These are phyloP conservation scores for Starmerella floris DNA, from an alignment of 805 yeast species.

Conservation along the genomic window DNA sequence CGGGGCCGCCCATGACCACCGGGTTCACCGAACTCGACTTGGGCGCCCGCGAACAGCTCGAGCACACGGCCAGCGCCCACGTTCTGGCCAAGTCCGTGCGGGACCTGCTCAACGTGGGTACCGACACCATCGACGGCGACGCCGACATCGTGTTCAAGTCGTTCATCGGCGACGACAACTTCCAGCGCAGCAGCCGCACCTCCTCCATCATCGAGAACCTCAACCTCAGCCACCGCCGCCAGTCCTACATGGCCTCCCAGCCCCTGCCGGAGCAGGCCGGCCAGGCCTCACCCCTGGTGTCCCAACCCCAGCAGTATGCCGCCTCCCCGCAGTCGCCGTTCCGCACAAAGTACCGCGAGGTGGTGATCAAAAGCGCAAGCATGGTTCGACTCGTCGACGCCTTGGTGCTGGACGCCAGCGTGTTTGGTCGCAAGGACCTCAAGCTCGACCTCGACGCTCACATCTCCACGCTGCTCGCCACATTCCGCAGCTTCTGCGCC, in stretches of 20 bases:
- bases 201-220: slow-evolving; percentile 35
- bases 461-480: slow-evolving; percentile 55
- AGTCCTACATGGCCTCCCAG: background rate
- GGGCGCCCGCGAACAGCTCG: slow-evolving; percentile 28
- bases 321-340: background rate
- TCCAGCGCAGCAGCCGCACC: slow-evolving; percentile 29
- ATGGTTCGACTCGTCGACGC: slow-evolving; percentile 68
- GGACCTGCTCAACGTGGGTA: slow-evolving; percentile 51
- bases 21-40: slow-evolving; percentile 37
- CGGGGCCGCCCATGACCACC: slow-evolving; percentile 27
- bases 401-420: slow-evolving; percentile 55
- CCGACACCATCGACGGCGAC: slow-evolving; percentile 36
- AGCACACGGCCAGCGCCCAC: slow-evolving; percentile 30
- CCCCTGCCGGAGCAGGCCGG: background rate
- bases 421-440: slow-evolving; percentile 31
- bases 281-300: background rate
- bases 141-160: slow-evolving; percentile 50
- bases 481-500: slow-evolving; percentile 53
- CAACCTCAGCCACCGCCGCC: slow-evolving; percentile 24
- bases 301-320: background rate
- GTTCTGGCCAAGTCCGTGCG: slow-evolving; percentile 42
- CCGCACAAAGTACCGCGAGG: slow-evolving; percentile 19
- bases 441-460: slow-evolving; percentile 52
- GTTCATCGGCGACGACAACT: slow-evolving; percentile 27
- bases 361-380: slow-evolving; percentile 54